Base-by-base conservation (phyloP, 345 rosid species). In the Mercurialis annua region DNA sequence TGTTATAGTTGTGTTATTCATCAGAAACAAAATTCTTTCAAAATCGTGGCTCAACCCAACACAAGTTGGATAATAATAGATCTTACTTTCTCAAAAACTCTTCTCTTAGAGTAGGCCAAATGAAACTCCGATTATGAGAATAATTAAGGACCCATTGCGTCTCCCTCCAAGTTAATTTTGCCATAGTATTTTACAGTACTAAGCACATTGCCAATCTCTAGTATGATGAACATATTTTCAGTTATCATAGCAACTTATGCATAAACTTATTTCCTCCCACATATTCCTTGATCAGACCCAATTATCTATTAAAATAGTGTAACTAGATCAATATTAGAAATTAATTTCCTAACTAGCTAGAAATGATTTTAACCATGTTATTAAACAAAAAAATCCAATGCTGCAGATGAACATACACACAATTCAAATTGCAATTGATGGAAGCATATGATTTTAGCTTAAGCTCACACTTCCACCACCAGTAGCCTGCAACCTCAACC, bases 401-500 rank as follows among this genome's bases (percentile, higher is more conserved):
- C 44, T 40, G 44, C 11, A 40, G 44, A 14, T 7, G 6, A 2
- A 12, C 43, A 57, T 16, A 57, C 24, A 18, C 9, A 11, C 62
- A 57, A 27, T 34, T 10, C 54, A 44, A 27, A 62, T 17, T 36
- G 17, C 50, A 42, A 6, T 50, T 6, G 2, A 8, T 27, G 23
- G 27, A 50, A 50, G 11, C 20, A 50, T 40, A 16, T 61, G 51
- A 24, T 23, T 42, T 42, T 18, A 61, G 17, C 34, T 61, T 30
- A 55, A 30, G 8, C 40, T 38, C 17, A 11, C 30, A 61, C 48
- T 20, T 42, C 50, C 26, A 44, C 15, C 40, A 29, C 6, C 33
- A 46, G 40, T 53, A 9, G 6, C 26, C 17, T 44, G 23, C 64
- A 61, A 61, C 53, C 6, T 62, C 53, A 62, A 62, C 50, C 53